Evolutionary conservation across 2,329 filamentous ascomycete species (phyloP).

Genomic region (Arthrobotrys pseudoclavata): DNA sequence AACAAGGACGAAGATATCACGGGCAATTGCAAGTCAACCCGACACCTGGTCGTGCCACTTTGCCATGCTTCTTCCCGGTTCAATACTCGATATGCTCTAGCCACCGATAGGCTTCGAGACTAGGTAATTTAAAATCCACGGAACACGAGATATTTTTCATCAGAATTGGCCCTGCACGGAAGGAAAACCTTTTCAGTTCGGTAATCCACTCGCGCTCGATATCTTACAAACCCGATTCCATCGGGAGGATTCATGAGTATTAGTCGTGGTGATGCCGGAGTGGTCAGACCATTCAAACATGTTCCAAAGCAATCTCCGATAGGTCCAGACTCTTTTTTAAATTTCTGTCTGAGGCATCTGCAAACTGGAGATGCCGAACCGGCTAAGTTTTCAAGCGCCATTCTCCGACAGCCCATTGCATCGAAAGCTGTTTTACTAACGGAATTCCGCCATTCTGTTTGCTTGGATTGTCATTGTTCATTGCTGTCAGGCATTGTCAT

Average conservation of each 20-base stretch:
- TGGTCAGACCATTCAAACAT: slow-evolving; percentile 59
- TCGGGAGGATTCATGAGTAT: slow-evolving; percentile 29
- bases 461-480: slow-evolving; percentile 14
- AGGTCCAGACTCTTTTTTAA: slow-evolving; percentile 37
- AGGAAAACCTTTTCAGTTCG: slow-evolving; percentile 33
- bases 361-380: slow-evolving; percentile 59
- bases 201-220: slow-evolving; percentile 47
- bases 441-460: slow-evolving; percentile 22
- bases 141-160: slow-evolving; percentile 36
- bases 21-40: slow-evolving; percentile 21
- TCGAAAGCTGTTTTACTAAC: slow-evolving; percentile 10
- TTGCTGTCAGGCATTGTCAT: slow-evolving; percentile 25
- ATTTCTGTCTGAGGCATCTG: slow-evolving; percentile 33
- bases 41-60: slow-evolving; percentile 25
- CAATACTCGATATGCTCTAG: slow-evolving; percentile 5
- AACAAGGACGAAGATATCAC: slow-evolving; percentile 31
- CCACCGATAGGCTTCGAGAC: slow-evolving; percentile 23
- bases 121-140: slow-evolving; percentile 25
- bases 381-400: slow-evolving; percentile 50
- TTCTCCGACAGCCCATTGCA: slow-evolving; percentile 13
- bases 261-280: slow-evolving; percentile 51
- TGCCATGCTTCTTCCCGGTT: slow-evolving; percentile 17
- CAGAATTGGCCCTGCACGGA: slow-evolving; percentile 21
- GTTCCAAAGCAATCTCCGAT: slow-evolving; percentile 52
- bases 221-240: slow-evolving; percentile 16